Evolutionary conservation across 2,329 filamentous ascomycete genomes (phyloP), one percentile per base, ranked within the genome.

Genomic region (Curvularia hawaiiensis): DNA sequence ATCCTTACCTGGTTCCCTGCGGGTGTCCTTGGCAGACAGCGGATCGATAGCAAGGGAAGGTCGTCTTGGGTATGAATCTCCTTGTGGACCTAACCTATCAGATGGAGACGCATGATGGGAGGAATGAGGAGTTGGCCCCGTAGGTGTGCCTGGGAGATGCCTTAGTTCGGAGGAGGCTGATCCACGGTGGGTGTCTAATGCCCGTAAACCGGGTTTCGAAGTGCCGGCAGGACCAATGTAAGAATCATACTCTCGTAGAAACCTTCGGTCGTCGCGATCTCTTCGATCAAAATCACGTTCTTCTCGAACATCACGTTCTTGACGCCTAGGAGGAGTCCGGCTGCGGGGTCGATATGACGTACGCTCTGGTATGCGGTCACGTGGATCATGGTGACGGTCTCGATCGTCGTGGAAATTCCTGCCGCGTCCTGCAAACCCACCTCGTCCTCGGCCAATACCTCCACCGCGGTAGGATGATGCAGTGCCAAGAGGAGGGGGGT

Each of bases 281-380:
- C 76, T 68, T 24, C 74, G 67, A 31, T 77, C 75, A 30, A 75
- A 78, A 52, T 73, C 79, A 62, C 67, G 76, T 60, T 71, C 75
- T 45, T 77, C 75, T 41, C 75, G 67, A 20, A 65, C 47, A 47
- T 82, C 79, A 58, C 79, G 80, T 43, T 88, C 88, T 56, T 79
- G 75, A 31, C 79, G 71, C 55, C 73, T 50, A 14, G 86, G 85
- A 68, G 88, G 86, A 61, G 88, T 89, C 61, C 88, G 83, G 66
- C 86, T 88, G 67, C 89, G 81, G 18, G 83, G 84, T 53, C 81
- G 77, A 64, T 90, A 89, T 12, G 85, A 46, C 24, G 56, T 82
- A 58, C 71, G 69, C 52, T 75, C 71, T 24, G 68, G 63, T 41
- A 69, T 60, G 12, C 71, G 71, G 51, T 73, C 73, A 50, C 71